These are phyloP conservation scores for Piedraia hortae DNA, from an alignment of 2,329 filamentous ascomycete genomes.

Conservation along the genomic window DNA sequence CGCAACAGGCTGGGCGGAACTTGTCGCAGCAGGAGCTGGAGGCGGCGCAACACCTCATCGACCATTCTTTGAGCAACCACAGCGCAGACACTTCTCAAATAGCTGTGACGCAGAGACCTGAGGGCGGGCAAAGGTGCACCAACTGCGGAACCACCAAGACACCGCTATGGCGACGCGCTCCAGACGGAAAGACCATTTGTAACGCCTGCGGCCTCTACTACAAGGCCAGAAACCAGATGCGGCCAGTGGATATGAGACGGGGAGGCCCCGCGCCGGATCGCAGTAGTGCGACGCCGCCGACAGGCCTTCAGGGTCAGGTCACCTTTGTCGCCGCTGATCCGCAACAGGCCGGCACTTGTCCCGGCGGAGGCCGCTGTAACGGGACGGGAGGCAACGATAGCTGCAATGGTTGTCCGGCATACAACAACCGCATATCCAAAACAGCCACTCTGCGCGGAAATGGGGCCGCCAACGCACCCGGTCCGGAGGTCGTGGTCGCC, in stretches of 20 bases:
- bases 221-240: slow-evolving; percentile 73
- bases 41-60: slow-evolving; percentile 21
- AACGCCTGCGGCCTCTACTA: slow-evolving; percentile 90
- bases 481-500: slow-evolving; percentile 44
- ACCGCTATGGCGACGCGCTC: slow-evolving; percentile 79
- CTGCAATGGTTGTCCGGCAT: slow-evolving; percentile 86
- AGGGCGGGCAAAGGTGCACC: slow-evolving; percentile 29
- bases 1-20: slow-evolving; percentile 10
- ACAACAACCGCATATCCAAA: slow-evolving; percentile 88
- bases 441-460: slow-evolving; percentile 31
- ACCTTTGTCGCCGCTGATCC: slow-evolving; percentile 57
- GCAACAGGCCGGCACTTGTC: slow-evolving; percentile 60
- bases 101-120: slow-evolving; percentile 2
- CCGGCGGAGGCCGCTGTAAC: slow-evolving; percentile 82
- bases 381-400: slow-evolving; percentile 86
- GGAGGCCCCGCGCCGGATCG: slow-evolving; percentile 22
- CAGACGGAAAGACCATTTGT: slow-evolving; percentile 80
- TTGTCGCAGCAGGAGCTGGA: slow-evolving; percentile 23
- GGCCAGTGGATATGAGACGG: slow-evolving; percentile 74
- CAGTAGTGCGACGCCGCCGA: slow-evolving; percentile 16
- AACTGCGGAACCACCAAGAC: slow-evolving; percentile 90
- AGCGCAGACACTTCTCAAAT: slow-evolving; percentile 3
- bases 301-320: slow-evolving; percentile 17
- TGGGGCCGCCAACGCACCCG: not conserved
- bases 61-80: slow-evolving; percentile 16